These are phyloP conservation scores for Miamiensis avidus DNA, from an alignment of 169 alveolate genomes.

Conservation along the genomic window DNA sequence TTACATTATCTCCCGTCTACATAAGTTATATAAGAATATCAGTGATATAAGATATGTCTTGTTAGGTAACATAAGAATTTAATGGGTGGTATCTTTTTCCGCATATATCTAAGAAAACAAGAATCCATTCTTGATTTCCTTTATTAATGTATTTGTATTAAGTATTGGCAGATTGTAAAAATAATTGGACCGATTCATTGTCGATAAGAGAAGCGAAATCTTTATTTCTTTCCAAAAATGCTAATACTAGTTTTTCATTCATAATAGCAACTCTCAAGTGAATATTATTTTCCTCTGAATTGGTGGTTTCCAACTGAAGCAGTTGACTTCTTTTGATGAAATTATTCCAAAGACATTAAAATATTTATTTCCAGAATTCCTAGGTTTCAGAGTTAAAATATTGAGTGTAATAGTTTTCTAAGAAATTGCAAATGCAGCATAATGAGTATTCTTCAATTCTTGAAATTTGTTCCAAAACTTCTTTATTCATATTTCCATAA, in stretches of 20 bases:
- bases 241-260: background rate
- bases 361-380: background rate
- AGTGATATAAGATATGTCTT: background rate
- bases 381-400: no score
- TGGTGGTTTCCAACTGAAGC: no score
- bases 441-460: background rate
- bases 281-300: background rate
- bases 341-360: background rate
- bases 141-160: background rate
- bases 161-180: background rate
- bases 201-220: background rate
- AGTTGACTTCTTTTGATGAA: background rate
- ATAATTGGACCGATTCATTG: conserved; percentile 1
- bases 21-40: background rate
- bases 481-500: background rate
- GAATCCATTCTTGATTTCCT: background rate
- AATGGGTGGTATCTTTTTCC: conserved; percentile 11
- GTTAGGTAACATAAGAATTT: background rate
- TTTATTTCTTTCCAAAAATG: background rate
- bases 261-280: background rate
- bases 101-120: conserved; percentile 12
- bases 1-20: background rate
- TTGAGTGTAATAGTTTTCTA: no score
- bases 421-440: background rate
- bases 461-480: no score